Conservation (phyloP, 2,329 filamentous ascomycete genomes). For the Amylocarpus encephaloides region DNA sequence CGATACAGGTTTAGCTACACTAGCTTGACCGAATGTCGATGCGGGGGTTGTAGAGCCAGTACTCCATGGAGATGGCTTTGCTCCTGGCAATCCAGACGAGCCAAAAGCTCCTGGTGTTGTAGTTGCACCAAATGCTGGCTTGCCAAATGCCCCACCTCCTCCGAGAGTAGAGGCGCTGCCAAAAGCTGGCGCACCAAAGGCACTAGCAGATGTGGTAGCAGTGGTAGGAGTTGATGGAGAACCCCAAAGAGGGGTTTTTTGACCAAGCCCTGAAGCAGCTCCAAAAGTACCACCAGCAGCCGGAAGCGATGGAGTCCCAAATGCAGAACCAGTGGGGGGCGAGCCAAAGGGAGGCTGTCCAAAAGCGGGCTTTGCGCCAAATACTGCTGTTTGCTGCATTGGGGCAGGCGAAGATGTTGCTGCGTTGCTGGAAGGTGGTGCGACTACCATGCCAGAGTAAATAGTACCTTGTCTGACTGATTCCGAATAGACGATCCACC, state of each 20-base stretch:
- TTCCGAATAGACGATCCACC: constrained; percentile 90
- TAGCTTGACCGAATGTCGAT: constrained; percentile 48
- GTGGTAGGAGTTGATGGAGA: constrained; percentile 29
- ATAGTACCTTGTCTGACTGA: constrained; percentile 68
- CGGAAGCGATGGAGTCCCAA: constrained; percentile 21
- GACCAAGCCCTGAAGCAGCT: constrained; percentile 38
- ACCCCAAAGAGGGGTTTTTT: constrained; percentile 48
- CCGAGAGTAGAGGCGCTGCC: constrained; percentile 33
- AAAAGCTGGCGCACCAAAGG: constrained; percentile 43
- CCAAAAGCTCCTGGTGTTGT: constrained; percentile 16
- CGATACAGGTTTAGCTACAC: constrained; percentile 38
- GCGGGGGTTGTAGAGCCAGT: constrained; percentile 30
- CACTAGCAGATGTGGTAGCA: constrained; percentile 34
- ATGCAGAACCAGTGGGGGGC: constrained; percentile 30
- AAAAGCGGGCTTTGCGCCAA: constrained; percentile 33
- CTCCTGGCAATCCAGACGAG: constrained; percentile 37
- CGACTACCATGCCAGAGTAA: constrained; percentile 62
- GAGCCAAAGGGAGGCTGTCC: constrained; percentile 32
- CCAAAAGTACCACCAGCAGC: constrained; percentile 31
- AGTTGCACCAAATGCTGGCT: constrained; percentile 20
- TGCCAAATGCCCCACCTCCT: constrained; percentile 10
- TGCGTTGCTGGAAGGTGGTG: constrained; percentile 22
- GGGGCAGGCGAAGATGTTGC: constrained; percentile 15
- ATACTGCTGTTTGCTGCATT: constrained; percentile 22
- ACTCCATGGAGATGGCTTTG: constrained; percentile 50